These are phyloP conservation scores for Yamadazyma diospyri DNA, from an alignment of 1,139 yeast species.

Conservation along the genomic window DNA sequence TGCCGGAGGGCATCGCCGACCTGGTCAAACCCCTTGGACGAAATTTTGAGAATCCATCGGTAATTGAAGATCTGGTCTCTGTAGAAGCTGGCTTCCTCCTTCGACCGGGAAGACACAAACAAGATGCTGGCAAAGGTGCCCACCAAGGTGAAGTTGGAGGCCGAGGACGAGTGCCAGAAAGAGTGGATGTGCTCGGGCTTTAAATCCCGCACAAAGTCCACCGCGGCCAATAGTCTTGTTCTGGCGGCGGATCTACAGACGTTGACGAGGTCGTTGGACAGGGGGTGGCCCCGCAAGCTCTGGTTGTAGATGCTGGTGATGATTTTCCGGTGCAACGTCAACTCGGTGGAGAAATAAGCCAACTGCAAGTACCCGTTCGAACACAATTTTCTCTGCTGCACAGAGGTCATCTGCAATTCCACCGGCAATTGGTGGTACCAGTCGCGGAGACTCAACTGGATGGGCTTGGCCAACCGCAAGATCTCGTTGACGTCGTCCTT, in stretches of 20 bases:
- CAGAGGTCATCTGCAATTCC: constrained; percentile 61
- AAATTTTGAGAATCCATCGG: constrained; percentile 68
- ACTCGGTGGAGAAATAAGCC: constrained; percentile 84
- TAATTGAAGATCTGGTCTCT: constrained; percentile 70
- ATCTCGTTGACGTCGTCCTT: constrained; percentile 57
- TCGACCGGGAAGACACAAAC: constrained; percentile 55
- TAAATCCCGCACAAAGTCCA: constrained; percentile 72
- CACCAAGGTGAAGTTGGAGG: constrained; percentile 72
- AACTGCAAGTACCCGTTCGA: constrained; percentile 75
- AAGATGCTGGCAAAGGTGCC: constrained; percentile 84
- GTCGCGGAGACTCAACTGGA: constrained; percentile 70
- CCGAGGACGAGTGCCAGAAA: constrained; percentile 83
- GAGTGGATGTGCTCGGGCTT: constrained; percentile 80
- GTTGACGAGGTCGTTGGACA: constrained; percentile 54
- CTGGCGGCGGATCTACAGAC: constrained; percentile 85
- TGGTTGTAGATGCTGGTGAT: constrained; percentile 54
- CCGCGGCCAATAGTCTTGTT: constrained; percentile 74
- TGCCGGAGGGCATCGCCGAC: constrained; percentile 66
- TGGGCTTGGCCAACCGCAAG: constrained; percentile 74
- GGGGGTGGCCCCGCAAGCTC: constrained; percentile 34
- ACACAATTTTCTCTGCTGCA: constrained; percentile 58
- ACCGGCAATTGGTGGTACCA: constrained; percentile 84
- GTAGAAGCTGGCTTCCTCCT: constrained; percentile 62
- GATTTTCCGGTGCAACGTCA: constrained; percentile 78
- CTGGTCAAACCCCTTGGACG: constrained; percentile 72